Percentiles rank a stretch among this genome's conserved stretches.
These are phyloP conservation scores for Cercospora citrullina DNA, from an alignment of 2,329 filamentous ascomycete genomes.

Conservation along the genomic window DNA sequence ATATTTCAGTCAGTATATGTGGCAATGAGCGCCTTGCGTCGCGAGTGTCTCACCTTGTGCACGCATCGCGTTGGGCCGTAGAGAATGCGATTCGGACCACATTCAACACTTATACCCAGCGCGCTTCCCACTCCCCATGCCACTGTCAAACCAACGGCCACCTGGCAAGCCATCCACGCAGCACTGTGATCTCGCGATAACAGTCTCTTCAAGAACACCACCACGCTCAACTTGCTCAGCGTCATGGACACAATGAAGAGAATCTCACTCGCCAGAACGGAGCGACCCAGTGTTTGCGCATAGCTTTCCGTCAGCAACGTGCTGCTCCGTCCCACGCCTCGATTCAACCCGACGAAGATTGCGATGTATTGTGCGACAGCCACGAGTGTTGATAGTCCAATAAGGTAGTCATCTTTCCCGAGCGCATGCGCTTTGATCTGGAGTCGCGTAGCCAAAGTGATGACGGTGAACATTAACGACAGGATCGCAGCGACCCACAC, in stretches of 20 bases:
- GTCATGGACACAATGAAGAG: slow-evolving; percentile 33
- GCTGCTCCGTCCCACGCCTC: slow-evolving; percentile 26
- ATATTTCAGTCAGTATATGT: not conserved
- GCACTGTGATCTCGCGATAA: slow-evolving; percentile 32
- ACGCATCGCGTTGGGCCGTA: slow-evolving; percentile 22
- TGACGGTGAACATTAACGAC: slow-evolving; percentile 31
- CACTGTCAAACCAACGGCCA: slow-evolving; percentile 22
- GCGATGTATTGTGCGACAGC: slow-evolving; percentile 30
- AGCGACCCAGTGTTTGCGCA: slow-evolving; percentile 19
- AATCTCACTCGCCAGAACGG: slow-evolving; percentile 32
- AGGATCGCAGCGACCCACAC: slow-evolving; percentile 36
- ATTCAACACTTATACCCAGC: slow-evolving; percentile 26
- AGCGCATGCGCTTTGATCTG: slow-evolving; percentile 33
- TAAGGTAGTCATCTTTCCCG: slow-evolving; percentile 34
- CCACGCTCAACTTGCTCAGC: slow-evolving; percentile 36
- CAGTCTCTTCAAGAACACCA: slow-evolving; percentile 36
- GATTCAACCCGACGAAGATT: slow-evolving; percentile 27
- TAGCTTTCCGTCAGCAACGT: slow-evolving; percentile 18
- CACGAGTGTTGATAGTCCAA: slow-evolving; percentile 27
- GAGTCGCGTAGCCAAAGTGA: slow-evolving; percentile 30
- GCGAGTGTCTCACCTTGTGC: slow-evolving; percentile 25
- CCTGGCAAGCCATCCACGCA: slow-evolving; percentile 26
- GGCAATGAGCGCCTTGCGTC: not conserved
- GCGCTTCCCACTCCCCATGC: slow-evolving; percentile 34
- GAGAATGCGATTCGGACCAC: slow-evolving; percentile 20